Evolutionary conservation across 805 yeast species (phyloP), one percentile per base, ranked within the genome.

Genomic region (Starmerella sirachaensis): DNA sequence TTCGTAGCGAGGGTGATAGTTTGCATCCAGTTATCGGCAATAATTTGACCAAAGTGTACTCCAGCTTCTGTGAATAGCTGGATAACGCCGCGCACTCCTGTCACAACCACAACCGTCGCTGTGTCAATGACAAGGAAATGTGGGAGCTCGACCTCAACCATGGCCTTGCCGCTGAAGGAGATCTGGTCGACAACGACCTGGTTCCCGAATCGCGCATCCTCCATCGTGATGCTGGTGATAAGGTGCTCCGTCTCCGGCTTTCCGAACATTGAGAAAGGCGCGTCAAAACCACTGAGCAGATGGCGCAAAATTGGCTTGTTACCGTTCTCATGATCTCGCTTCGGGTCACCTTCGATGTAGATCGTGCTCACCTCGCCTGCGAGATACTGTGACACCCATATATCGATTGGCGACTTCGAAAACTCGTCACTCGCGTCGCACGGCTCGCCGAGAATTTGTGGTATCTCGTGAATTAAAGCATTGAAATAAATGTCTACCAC

Each of bases 11-110:
- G 48, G 38, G 42, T 59, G 26, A 49, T 54, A 4, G 73, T 68
- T 1, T 55, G 54, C 18, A 59, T 59, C 78, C 78, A 73, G 8
- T 51, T 50, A 47, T 69, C 49, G 4, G 61, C 59, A 10, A 40
- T 9, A 11, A 72, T 51, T n/a, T 62, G 57, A 5, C 69, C 66
- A 51, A 73, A 72, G 38, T 59, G 60, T 12, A 40, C 44, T 3
- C 52, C 23, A 20, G 12, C 62, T 5, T 62, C 47, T 42, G 67
- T 66, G 34, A 49, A 60, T 25, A 73, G 50, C 28, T 57, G 55
- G 10, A 69, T 60, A 4, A 49, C 36, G 6, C 76, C 76, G 38
- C 61, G 60, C 1, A 70, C 56, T 12, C 57, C 51, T 4, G 54
- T 46, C 1, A 69, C 65, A 2, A 49, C 40, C 1, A 68, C 29